These are phyloP conservation scores for Leishmania arabica DNA, from an alignment of 208 protist species.

Conservation along the genomic window DNA sequence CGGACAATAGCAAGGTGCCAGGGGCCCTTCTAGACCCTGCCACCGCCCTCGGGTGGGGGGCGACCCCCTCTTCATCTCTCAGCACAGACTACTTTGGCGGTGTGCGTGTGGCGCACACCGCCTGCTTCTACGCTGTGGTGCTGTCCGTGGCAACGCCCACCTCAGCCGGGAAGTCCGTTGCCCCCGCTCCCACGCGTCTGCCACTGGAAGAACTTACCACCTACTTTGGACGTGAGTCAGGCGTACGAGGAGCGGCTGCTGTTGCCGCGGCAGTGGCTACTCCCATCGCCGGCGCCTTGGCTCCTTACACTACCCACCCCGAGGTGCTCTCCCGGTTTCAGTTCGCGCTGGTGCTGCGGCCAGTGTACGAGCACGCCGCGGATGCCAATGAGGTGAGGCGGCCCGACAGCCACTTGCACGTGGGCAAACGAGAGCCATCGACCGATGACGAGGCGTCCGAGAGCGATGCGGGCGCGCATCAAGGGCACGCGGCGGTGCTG, in stretches of 20 bases:
- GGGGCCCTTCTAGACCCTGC: slow-evolving; percentile 42
- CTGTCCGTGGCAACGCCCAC: slow-evolving; percentile 6
- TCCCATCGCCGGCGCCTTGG: slow-evolving; percentile 51
- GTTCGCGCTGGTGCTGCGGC: slow-evolving; percentile 53
- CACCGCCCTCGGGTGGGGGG: slow-evolving; percentile 52
- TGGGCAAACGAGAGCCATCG: not conserved
- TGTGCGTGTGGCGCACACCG: slow-evolving; percentile 15
- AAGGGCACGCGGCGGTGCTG: not conserved
- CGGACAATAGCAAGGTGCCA: slow-evolving; percentile 40
- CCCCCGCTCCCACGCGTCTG: slow-evolving; percentile 20
- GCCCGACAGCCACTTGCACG: not conserved
- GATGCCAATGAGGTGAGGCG: not conserved
- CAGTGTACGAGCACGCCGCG: slow-evolving; percentile 20
- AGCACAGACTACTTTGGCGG: slow-evolving; percentile 11
- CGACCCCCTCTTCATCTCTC: not conserved
- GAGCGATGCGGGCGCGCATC: not conserved
- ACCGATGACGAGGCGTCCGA: slow-evolving; percentile 17
- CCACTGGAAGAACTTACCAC: slow-evolving; percentile 34
- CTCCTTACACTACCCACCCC: slow-evolving; percentile 35
- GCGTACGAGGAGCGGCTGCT: slow-evolving; percentile 30
- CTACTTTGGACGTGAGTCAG: slow-evolving; percentile 52
- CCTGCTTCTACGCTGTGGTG: slow-evolving; percentile 26
- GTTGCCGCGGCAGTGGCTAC: slow-evolving; percentile 29
- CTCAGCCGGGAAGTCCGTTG: not conserved
- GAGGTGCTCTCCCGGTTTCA: slow-evolving; percentile 58